These are phyloP conservation scores for Alternaria viburni DNA, from an alignment of 2,329 filamentous ascomycete genomes.

Conservation along the genomic window DNA sequence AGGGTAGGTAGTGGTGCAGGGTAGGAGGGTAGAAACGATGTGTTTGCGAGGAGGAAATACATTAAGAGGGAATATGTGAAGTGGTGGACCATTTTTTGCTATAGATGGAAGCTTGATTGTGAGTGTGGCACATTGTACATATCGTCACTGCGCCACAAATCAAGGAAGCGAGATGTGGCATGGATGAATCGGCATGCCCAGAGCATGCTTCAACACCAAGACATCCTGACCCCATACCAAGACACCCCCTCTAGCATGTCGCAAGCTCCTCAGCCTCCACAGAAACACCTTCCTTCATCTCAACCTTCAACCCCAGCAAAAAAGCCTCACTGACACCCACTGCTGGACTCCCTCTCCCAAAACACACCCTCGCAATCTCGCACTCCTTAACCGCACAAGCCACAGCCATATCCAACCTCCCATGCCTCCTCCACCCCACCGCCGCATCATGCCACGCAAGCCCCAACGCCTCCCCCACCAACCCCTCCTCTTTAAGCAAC, in stretches of 20 bases:
- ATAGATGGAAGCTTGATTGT: not conserved
- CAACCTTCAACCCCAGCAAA: constrained; percentile 2
- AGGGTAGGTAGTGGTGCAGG: not conserved
- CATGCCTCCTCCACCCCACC: constrained; percentile 20
- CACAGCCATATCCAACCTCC: constrained; percentile 18
- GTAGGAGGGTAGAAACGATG: not conserved
- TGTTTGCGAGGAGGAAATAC: not conserved
- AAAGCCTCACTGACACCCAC: no score
- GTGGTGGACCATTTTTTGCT: not conserved
- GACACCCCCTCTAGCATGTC: not conserved
- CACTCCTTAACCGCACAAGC: constrained; percentile 17
- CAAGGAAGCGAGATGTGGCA: not conserved
- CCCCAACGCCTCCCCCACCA: constrained; percentile 26
- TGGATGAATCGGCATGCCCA: not conserved
- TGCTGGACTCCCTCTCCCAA: constrained; percentile 14
- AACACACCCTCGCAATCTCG: constrained; percentile 17
- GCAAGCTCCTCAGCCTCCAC: not conserved
- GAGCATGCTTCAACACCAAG: not conserved
- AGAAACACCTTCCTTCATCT: not conserved
- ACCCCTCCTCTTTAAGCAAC: constrained; percentile 22
- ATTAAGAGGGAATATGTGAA: not conserved
- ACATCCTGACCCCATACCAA: not conserved
- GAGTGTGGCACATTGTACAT: not conserved
- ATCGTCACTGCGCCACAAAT: not conserved
- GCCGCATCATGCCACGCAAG: constrained; percentile 27